Conservation (phyloP, 2,329 filamentous ascomycete genomes). For the Nemania sp. region DNA sequence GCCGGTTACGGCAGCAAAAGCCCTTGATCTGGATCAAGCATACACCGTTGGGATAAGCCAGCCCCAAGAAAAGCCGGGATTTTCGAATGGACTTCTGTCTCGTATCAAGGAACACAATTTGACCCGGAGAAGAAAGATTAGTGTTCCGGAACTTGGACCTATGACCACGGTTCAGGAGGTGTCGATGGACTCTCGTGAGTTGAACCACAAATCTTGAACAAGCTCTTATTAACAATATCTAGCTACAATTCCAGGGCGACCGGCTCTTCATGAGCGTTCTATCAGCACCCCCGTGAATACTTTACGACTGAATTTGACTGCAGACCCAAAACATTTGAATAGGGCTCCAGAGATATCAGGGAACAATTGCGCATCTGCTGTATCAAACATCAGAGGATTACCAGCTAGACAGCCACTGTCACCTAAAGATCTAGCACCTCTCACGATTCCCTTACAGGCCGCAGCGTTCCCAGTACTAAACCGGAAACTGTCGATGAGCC, state of each 20-base stretch:
- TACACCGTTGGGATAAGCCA: conserved; percentile 47
- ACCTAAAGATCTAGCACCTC: conserved; percentile 57
- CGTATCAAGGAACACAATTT: conserved; percentile 62
- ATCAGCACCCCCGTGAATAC: conserved; percentile 61
- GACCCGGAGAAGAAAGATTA: conserved; percentile 63
- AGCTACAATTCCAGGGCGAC: conserved; percentile 70
- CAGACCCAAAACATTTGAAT: conserved; percentile 36
- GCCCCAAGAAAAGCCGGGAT: conserved; percentile 44
- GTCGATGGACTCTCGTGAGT: conserved; percentile 72
- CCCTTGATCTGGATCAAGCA: conserved; percentile 55
- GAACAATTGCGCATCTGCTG: conserved; percentile 3
- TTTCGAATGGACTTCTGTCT: conserved; percentile 50
- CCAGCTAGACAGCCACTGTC: conserved; percentile 49
- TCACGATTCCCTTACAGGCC: conserved; percentile 56
- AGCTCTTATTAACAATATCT: conserved; percentile 23
- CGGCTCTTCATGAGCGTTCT: conserved; percentile 66
- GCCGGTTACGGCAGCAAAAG: conserved; percentile 47
- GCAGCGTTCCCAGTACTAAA: conserved; percentile 39
- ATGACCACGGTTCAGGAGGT: conserved; percentile 71
- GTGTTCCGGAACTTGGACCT: conserved; percentile 65
- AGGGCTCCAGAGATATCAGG: neutral
- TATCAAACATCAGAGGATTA: conserved; percentile 9
- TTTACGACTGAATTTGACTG: conserved; percentile 50
- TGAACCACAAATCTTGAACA: neutral
- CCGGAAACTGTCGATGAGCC: conserved; percentile 48